A percentile compares a stretch with the other conserved stretches of the same genome.
phyloP scores from a whole-genome alignment of 139 green algal genomes.

The Tetraselmis striata region DNA sequence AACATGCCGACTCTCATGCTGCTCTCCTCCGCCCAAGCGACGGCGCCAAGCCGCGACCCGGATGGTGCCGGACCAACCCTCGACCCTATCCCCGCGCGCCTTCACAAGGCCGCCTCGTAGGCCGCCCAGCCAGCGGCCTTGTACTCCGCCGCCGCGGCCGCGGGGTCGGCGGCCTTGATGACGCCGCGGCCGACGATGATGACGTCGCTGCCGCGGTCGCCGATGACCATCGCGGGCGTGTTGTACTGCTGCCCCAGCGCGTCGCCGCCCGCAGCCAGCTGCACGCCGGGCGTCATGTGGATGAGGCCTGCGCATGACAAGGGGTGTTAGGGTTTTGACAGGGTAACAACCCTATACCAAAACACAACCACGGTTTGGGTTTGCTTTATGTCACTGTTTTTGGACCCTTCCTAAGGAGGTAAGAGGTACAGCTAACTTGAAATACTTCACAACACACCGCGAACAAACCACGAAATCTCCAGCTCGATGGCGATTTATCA shows the following conservation, averaged over 20 bases:
- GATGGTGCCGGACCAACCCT: no score
- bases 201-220: constrained; percentile 79
- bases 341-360: no score
- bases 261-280: constrained; percentile 83
- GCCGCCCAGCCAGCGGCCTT: constrained; percentile 79
- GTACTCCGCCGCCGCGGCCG: constrained; percentile 62
- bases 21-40: background rate
- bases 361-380: no score
- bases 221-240: constrained; percentile 80
- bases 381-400: no score
- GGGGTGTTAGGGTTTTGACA: no score
- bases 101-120: constrained; percentile 57
- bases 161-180: constrained; percentile 66
- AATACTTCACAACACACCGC: no score
- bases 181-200: constrained; percentile 96
- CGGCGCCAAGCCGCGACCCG: background rate
- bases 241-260: constrained; percentile 98
- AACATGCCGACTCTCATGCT: background rate
- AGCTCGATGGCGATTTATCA: no score
- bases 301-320: constrained; percentile 69
- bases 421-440: no score
- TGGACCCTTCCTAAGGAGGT: no score
- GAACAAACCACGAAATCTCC: no score
- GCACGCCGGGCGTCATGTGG: constrained; percentile 98
- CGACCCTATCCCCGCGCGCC: no score